Evolutionary conservation across 2,329 filamentous ascomycete genomes (phyloP).

Genomic region (Microcera coccophila): DNA sequence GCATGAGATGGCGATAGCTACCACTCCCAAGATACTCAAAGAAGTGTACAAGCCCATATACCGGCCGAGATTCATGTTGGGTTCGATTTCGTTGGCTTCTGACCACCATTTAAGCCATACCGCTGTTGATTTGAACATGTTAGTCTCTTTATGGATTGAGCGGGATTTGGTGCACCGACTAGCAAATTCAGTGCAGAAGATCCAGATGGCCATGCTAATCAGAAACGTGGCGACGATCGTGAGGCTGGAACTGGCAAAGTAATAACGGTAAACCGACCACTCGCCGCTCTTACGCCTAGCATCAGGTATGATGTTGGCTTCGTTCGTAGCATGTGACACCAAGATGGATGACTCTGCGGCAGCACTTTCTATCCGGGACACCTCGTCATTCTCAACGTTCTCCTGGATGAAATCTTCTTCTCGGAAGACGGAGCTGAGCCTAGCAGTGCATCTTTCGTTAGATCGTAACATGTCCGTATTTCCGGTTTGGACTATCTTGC

Average conservation of each 20-base stretch:
- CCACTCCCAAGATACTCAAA: not conserved
- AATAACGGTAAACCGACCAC: conserved; percentile 9
- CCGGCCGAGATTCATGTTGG: conserved; percentile 1
- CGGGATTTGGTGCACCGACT: too few relatives aligned
- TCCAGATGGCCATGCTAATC: conserved; percentile 1
- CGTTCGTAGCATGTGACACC: not conserved
- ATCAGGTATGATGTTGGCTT: not conserved
- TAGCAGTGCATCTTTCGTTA: too few relatives aligned
- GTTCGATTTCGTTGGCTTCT: not conserved
- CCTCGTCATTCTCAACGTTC: too few relatives aligned
- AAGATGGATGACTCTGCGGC: too few relatives aligned
- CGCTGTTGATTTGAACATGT: not conserved
- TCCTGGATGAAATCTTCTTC: too few relatives aligned
- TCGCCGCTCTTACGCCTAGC: conserved; percentile 8
- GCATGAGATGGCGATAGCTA: too few relatives aligned
- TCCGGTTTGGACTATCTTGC: not conserved
- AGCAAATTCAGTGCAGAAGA: conserved; percentile 4
- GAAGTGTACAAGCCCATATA: conserved; percentile 1
- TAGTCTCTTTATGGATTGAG: not conserved
- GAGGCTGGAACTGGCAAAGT: conserved; percentile 1
- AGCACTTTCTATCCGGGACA: too few relatives aligned
- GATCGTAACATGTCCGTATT: too few relatives aligned
- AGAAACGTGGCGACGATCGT: not conserved
- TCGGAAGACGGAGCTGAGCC: too few relatives aligned
- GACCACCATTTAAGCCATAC: conserved; percentile 3